Evolutionary conservation across 73 alveolate species (phyloP).

Genomic region (Paramecium caudatum): DNA sequence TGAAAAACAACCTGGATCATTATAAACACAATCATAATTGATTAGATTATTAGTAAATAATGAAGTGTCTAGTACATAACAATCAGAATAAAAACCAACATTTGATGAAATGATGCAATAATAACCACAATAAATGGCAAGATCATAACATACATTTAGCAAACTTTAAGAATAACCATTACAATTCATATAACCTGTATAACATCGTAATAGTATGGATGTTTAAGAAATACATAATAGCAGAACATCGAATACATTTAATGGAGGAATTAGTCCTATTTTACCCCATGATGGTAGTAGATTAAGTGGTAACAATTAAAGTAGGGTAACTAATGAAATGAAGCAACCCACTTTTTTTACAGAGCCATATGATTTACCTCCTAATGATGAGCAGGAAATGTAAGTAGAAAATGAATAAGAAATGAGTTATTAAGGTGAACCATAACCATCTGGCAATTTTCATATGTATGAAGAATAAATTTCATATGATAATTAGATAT

Average conservation of each 20-base stretch:
- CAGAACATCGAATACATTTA: background rate
- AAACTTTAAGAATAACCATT: background rate
- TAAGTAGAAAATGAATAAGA: background rate
- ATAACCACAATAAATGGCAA: background rate
- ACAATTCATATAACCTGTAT: too few species aligned
- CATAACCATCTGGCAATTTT: conserved; percentile 18
- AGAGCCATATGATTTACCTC: conserved; percentile 5
- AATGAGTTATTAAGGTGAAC: background rate
- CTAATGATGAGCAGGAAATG: background rate
- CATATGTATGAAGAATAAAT: background rate
- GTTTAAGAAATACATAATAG: conserved; percentile 49
- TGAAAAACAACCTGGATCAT: conserved; percentile 3
- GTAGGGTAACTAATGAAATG: conserved; percentile 42
- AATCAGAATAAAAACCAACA: conserved; percentile 6
- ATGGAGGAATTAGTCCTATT: background rate
- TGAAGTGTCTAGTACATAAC: background rate
- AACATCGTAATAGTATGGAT: conserved; percentile 14
- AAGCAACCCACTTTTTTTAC: conserved; percentile 24
- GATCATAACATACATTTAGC: conserved; percentile 26
- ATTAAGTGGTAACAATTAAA: conserved; percentile 12
- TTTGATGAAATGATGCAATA: background rate
- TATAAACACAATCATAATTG: background rate
- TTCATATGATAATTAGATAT: background rate
- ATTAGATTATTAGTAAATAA: background rate
- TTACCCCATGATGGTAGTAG: conserved; percentile 10